phyloP scores from a whole-genome alignment of 169 alveolate genomes.

The Cryptosporidium canis region DNA sequence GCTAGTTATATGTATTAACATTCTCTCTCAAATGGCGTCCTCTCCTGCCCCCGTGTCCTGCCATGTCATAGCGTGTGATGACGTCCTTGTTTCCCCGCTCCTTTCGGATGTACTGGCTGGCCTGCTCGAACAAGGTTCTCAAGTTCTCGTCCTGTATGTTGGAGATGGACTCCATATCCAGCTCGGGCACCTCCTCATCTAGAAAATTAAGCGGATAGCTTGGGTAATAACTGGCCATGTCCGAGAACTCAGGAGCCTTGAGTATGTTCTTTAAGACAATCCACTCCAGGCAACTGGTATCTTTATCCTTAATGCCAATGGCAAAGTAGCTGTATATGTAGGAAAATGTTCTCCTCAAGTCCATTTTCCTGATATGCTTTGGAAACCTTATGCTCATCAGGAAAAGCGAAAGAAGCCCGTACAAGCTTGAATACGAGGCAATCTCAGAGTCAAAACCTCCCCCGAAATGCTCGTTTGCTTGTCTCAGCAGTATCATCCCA shows the following conservation, averaged over 20 bases:
- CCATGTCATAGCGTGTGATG: too few relatives aligned
- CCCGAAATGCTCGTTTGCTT: slow-evolving; percentile 3
- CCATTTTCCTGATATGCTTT: slow-evolving; percentile 12
- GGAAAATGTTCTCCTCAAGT: neutral
- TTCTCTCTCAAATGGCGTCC: neutral
- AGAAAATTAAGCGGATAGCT: neutral
- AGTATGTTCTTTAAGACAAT: neutral
- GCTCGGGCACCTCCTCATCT: neutral
- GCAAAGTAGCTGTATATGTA: neutral
- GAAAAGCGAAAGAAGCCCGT: slow-evolving; percentile 27
- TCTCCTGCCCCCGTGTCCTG: neutral
- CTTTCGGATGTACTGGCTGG: too few relatives aligned
- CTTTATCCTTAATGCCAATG: neutral
- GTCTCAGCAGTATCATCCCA: slow-evolving; percentile 39
- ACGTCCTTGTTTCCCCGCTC: too few relatives aligned
- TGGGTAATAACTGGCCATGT: neutral
- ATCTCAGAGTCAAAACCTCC: neutral
- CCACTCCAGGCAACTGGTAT: neutral
- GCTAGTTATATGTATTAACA: neutral
- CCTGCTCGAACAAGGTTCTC: too few relatives aligned
- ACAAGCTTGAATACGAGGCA: slow-evolving; percentile 17
- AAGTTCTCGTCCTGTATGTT: neutral
- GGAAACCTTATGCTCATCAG: neutral
- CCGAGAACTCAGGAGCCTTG: neutral
- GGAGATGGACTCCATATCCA: neutral